Base-by-base conservation (phyloP, 2,329 filamentous ascomycete species). In the Dothidotthia symphoricarpi region DNA sequence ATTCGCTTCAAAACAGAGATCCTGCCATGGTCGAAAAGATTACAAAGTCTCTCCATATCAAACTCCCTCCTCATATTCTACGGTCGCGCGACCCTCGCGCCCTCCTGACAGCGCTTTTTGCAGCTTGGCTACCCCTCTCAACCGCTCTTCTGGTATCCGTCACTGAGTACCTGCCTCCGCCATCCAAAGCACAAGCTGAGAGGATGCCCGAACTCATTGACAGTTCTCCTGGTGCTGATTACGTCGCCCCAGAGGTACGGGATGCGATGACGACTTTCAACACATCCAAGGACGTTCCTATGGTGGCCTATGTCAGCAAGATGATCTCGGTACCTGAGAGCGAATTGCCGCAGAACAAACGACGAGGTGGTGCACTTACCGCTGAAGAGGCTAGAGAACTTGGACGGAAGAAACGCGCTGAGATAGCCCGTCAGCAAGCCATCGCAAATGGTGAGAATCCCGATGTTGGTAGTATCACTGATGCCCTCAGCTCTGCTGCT, bases 261-360 rank as follows among this genome's bases (percentile, higher is more conserved):
- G 75, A 85, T n/a, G 88, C 91, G 4, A 91, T 97, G 83, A 70
- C 86, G 2, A 75, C 82, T 0, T 96, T 95, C 61, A 86, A 86
- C 57, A 80, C 80, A 3, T 76, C 75, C 0, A 75, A 78, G 26
- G 75, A 82, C 0, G 85, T 86, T 40, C 90, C 91, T 0, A 82
- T 95, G 0, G 88, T 98, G 2, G 91, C 88, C 7, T 98, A 95
- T 51, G 87, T 98, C 44, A 97, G 91, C 70, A 98, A 98, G 66
- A 96, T 98, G 89, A 87, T 97, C 1, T 93, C 93, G 0, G 77
- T 98, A 10, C 91, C 89, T 0, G 88, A 94, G 59, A 96, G 88
- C 66, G 91, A 98, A 55, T 73, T 98, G 4, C 86, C 88, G 0
- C 81, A 91, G 35, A 95, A 95, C 64, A 94, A 85, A 66, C 78